phyloP scores from a whole-genome alignment of 1,284 basidiomycete genomes.

The Malassezia japonica region DNA sequence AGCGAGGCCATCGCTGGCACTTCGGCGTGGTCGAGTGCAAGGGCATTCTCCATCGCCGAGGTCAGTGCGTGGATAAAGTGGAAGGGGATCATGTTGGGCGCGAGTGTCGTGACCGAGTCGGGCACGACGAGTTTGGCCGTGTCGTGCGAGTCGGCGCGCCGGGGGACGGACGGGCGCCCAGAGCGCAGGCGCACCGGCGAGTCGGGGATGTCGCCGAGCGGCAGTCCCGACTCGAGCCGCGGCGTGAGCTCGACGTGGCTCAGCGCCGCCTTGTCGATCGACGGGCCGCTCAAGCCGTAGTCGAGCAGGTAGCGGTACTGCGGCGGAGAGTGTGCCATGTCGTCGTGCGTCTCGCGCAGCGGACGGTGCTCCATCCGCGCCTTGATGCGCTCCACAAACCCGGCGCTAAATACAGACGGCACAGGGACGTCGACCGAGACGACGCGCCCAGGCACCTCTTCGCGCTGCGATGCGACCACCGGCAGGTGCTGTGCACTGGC shows the following conservation, averaged over 20 bases:
- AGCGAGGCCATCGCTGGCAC: slow-evolving; percentile 26
- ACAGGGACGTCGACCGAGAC: slow-evolving; percentile 15
- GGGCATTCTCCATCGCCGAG: slow-evolving; percentile 29
- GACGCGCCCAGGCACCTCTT: slow-evolving; percentile 1
- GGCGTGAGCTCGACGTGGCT: slow-evolving; percentile 34
- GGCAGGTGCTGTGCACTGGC: background rate
- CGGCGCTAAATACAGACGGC: slow-evolving; percentile 5
- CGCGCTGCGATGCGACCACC: background rate
- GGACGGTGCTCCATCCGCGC: background rate
- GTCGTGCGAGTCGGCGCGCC: background rate
- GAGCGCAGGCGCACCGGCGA: background rate
- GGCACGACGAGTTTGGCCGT: slow-evolving; percentile 6
- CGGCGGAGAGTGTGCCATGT: background rate
- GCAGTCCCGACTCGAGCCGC: slow-evolving; percentile 3
- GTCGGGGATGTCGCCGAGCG: background rate
- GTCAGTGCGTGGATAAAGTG: slow-evolving; percentile 46
- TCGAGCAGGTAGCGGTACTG: slow-evolving; percentile 36
- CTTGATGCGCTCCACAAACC: slow-evolving; percentile 9
- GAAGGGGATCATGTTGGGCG: slow-evolving; percentile 43
- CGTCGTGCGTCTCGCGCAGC: background rate
- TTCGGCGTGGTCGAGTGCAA: slow-evolving; percentile 41
- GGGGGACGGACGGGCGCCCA: too few relatives aligned
- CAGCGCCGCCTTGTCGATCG: slow-evolving; percentile 31
- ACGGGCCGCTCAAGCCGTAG: slow-evolving; percentile 42
- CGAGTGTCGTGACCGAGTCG: slow-evolving; percentile 23